These are phyloP conservation scores for Albizia julibrissin DNA, from an alignment of 306 rosid genomes.

Conservation along the genomic window DNA sequence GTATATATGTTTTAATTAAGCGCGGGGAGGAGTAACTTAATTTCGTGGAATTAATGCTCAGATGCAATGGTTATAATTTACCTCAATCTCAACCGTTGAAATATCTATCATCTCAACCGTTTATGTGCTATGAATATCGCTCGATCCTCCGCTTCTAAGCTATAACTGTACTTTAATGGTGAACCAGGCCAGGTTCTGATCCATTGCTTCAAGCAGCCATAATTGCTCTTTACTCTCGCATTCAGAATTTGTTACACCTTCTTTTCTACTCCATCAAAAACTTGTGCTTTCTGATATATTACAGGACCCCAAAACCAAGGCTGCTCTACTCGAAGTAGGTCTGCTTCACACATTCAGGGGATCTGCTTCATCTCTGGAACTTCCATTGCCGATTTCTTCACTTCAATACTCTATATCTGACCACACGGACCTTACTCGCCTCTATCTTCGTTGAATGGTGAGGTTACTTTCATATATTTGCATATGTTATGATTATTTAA, in stretches of 20 bases:
- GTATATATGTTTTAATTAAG: no score
- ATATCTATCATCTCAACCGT: background rate
- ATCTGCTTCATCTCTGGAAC: conserved; percentile 50
- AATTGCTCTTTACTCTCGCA: background rate
- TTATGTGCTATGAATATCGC: background rate
- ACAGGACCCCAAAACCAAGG: conserved; percentile 27
- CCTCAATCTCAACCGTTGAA: background rate
- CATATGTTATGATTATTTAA: background rate
- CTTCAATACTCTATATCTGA: no score
- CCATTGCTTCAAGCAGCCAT: background rate
- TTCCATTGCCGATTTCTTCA: conserved; percentile 38
- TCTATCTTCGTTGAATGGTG: conserved; percentile 93
- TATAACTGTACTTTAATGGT: background rate
- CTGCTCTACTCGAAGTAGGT: conserved; percentile 49
- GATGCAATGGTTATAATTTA: background rate
- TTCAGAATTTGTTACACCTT: conserved; percentile 5
- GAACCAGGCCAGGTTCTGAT: background rate
- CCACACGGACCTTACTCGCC: conserved; percentile 74
- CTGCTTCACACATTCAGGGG: conserved; percentile 44
- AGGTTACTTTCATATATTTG: background rate
- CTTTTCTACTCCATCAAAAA: background rate
- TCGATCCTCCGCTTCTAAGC: background rate
- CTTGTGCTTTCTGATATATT: background rate
- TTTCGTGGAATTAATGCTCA: background rate
- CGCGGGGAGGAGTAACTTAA: no score